Conservation (phyloP, 176 grass and related monocot species). For the Rhipidocladum racemiflorum region DNA sequence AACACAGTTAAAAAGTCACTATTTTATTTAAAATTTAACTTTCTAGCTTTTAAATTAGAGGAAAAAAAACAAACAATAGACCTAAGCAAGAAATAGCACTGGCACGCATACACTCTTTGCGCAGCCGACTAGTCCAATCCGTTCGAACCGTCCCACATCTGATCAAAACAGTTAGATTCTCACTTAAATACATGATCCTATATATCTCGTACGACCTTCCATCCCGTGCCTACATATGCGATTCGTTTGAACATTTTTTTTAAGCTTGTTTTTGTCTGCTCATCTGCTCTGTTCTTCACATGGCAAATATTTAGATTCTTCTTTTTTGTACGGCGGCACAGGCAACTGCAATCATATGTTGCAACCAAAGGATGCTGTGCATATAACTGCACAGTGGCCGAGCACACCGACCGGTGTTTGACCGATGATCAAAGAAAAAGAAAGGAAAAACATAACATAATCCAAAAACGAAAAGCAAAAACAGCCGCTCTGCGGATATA, state of each 20-base stretch:
- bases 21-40: no score
- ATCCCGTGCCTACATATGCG: neutral
- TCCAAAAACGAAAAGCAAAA: neutral
- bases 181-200: constrained; percentile 27
- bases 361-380: neutral
- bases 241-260: neutral
- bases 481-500: neutral
- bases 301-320: neutral
- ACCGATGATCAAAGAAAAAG: neutral
- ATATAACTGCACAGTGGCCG: neutral
- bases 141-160: constrained; percentile 18
- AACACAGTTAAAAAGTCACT: no score
- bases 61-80: no score
- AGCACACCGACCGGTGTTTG: constrained; percentile 8
- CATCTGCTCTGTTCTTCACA: no score
- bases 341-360: neutral
- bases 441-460: neutral
- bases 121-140: constrained; percentile 30
- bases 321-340: neutral
- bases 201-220: neutral
- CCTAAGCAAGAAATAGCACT: neutral
- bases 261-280: neutral
- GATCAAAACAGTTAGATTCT: constrained; percentile 38
- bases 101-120: neutral
- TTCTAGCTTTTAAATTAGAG: no score